A percentile compares a stretch with the other conserved stretches of the same genome.
Evolutionary conservation across 2,329 filamentous ascomycete genomes (phyloP).

Genomic region (Phaeosphaeria sp.): DNA sequence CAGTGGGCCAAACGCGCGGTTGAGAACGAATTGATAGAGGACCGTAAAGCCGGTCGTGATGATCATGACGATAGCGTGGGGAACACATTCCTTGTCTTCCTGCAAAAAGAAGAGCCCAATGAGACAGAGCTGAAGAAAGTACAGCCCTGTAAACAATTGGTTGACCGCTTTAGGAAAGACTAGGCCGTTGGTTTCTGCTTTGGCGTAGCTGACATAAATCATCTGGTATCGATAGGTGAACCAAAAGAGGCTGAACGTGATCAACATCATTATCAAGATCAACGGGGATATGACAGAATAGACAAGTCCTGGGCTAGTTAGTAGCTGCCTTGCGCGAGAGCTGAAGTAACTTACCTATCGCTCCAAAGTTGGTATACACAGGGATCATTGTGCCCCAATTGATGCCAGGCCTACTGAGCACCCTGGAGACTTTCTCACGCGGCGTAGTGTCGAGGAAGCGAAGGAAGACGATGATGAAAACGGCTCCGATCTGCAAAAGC

Average conservation of each 20-base stretch:
- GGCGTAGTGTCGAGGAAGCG: slow-evolving; percentile 84
- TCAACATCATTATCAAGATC: slow-evolving; percentile 89
- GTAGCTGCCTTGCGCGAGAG: slow-evolving; percentile 2
- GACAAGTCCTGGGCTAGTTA: slow-evolving; percentile 63
- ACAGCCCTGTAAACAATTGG: slow-evolving; percentile 92
- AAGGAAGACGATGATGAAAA: slow-evolving; percentile 80
- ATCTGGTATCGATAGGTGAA: slow-evolving; percentile 96
- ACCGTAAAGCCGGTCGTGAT: slow-evolving; percentile 73
- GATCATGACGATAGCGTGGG: slow-evolving; percentile 87
- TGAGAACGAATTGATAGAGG: slow-evolving; percentile 81
- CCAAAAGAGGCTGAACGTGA: slow-evolving; percentile 93
- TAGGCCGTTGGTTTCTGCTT: slow-evolving; percentile 88
- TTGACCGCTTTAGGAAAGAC: slow-evolving; percentile 93
- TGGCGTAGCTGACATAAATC: slow-evolving; percentile 90
- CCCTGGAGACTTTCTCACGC: slow-evolving; percentile 82
- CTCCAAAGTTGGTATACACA: slow-evolving; percentile 94
- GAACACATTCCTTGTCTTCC: slow-evolving; percentile 68
- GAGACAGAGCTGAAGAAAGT: slow-evolving; percentile 91
- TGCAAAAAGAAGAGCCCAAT: slow-evolving; percentile 90
- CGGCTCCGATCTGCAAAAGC: slow-evolving; percentile 79
- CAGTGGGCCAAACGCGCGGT: slow-evolving; percentile 82
- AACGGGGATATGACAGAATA: slow-evolving; percentile 90
- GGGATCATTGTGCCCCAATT: slow-evolving; percentile 95
- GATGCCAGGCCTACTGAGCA: slow-evolving; percentile 78
- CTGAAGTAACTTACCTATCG: slow-evolving; percentile 67